Base-by-base conservation (phyloP, 2,329 filamentous ascomycete genomes). In the Xylaria digitata region DNA sequence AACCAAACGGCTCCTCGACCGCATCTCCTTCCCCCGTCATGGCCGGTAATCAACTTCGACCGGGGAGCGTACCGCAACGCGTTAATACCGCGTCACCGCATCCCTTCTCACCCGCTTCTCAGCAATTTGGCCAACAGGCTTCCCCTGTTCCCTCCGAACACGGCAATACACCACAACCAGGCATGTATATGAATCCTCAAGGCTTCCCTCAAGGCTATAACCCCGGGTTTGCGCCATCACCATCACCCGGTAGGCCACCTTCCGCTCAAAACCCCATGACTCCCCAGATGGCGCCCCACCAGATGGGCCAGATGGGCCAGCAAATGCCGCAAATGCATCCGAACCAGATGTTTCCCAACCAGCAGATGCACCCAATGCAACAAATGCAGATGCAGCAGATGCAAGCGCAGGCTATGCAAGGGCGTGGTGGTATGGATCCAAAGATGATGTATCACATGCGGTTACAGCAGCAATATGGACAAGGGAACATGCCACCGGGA, bases 1-100 rank as follows among this genome's bases (percentile, higher is more conserved):
- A 93, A 75, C 88, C 91, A 71, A 91, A 92, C 75, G 90, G 90
- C 58, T 94, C 93, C 3, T 86, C 89, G 57, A 96, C 94, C 78
- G 91, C 93, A 68, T 97, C 93, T 45, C 95, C 95, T 11, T 98
- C 96, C 6, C 96, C 96, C 32, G 95, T 96, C 69, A 94, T 97
- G 88, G 88, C 75, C 7, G 76, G 89, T 68, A 94, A 91, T 76
- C 94, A 96, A 75, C 83, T 90, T 77, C 87, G 89, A 69, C 86
- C 89, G 40, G 88, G 92, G 75, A 86, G 86, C 74, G 89, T 91
- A 15, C 90, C 90, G 45, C 92, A 94, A 77, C 85, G 94, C 75
- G 93, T 98, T 79, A 91, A 94, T 71, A 97, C 95, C 52, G 91
- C 93, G 49, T 98, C 96, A 37, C 95, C 96, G 3, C 95, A 96